Evolutionary conservation across 768 basidiomycete genomes (phyloP), one percentile per base, ranked within the genome.

Genomic region (Lentinula lateritia): DNA sequence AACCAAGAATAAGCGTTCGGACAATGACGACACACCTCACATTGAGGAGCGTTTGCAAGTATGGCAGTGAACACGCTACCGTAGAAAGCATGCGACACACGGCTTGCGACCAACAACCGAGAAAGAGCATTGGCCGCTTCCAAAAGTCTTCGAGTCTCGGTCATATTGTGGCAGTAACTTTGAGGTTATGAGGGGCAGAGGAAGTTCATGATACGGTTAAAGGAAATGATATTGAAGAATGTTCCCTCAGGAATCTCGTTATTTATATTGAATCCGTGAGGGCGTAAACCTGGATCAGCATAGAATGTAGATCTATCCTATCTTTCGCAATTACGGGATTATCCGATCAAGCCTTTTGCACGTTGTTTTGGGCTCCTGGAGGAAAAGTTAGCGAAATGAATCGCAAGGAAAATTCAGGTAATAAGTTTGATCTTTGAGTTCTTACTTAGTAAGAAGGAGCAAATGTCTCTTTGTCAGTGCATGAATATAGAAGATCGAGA

Each of bases 41-140:
- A 79, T 46, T 85, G 83, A 46, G 85, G 77, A 66, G 74, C 80
- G 66, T 85, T 85, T 42, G 89, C 81, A 52, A 94, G 80, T 39
- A 87, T 75, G 28, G 92, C 88, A 36, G 85, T 84, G 65, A 92
- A 74, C 61, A 92, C 73, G 67, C 81, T 88, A 12, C 92, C 92
- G 67, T 93, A 81, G 73, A 93, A 93, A 35, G 91, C 92, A 68
- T 94, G 92, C 9, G 88, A 85, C 58, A 92, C 83, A 61, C 76
- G 76, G 41, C 78, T 75, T 39, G 78, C 73, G 64, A 69, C 75
- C 56, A 94, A 84, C 61, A 87, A 74, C 61, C 75, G 75, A 35
- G 91, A 92, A 72, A 94, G 88, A 62, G 88, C 84, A 52, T 77
- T 74, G 42, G 92, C 91, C 39, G 92, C 91, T 72, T 91, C 86